These are phyloP conservation scores for Aureobasidium sp. DNA, from an alignment of 2,329 filamentous ascomycete species.

Conservation along the genomic window DNA sequence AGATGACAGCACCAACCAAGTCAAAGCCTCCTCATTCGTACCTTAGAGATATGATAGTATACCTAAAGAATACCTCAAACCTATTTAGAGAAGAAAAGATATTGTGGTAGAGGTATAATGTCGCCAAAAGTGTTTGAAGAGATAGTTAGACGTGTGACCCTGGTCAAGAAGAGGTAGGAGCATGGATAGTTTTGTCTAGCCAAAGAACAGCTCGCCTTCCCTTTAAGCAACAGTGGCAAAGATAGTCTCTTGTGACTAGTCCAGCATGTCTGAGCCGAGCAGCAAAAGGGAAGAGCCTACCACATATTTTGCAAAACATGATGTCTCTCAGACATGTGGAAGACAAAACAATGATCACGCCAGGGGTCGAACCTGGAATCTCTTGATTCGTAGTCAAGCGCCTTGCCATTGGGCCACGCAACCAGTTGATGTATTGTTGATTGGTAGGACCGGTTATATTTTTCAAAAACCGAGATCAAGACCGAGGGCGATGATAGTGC, in stretches of 20 bases:
- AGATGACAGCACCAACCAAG: background rate
- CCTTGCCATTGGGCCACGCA: constrained; percentile 48
- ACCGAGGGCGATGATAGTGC: background rate
- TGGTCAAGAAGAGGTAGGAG: too few relatives aligned
- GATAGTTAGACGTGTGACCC: background rate
- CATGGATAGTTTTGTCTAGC: background rate
- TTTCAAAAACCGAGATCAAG: background rate
- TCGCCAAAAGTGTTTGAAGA: background rate
- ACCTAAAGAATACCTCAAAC: background rate
- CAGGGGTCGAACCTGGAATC: constrained; percentile 17
- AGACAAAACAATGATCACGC: constrained; percentile 13
- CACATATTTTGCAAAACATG: background rate
- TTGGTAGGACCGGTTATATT: too few relatives aligned
- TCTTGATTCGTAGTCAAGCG: constrained; percentile 44
- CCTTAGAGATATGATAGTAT: too few relatives aligned
- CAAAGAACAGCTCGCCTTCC: background rate
- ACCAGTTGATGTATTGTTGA: background rate
- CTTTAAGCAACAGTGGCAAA: background rate
- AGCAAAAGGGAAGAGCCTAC: background rate
- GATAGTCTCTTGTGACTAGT: too few relatives aligned
- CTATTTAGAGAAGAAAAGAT: background rate
- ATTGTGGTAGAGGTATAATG: too few relatives aligned
- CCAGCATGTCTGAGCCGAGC: too few relatives aligned
- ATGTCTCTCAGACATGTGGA: background rate
- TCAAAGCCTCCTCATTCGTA: too few relatives aligned